These are phyloP conservation scores for Gossypium gossypioides DNA, from an alignment of 441 rosid species.

Conservation along the genomic window DNA sequence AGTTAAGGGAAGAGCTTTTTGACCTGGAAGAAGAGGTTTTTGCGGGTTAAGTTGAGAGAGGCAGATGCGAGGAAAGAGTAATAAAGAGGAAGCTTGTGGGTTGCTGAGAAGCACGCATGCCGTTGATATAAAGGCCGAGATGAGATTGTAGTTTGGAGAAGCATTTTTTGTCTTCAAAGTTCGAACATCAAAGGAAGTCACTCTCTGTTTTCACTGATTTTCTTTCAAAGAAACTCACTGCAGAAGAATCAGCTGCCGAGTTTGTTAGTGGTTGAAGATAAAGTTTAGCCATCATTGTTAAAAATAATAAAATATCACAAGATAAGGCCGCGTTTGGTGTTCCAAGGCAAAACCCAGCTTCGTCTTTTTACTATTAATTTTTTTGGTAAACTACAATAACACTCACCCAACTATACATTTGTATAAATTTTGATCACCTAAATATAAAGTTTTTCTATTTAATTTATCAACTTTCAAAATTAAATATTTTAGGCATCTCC, in stretches of 20 bases:
- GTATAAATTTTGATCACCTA: too few species aligned
- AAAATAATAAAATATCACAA: neutral
- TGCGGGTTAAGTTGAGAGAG: constrained; percentile 26
- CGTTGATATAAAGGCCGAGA: constrained; percentile 35
- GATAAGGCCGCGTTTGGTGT: too few species aligned
- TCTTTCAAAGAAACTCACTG: neutral
- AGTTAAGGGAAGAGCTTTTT: neutral
- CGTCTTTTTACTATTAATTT: too few species aligned
- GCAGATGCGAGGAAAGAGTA: constrained; percentile 26
- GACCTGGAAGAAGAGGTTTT: constrained; percentile 40
- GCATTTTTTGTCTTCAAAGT: constrained; percentile 20
- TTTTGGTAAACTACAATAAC: too few species aligned
- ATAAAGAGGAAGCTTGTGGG: constrained; percentile 12
- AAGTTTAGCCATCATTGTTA: neutral
- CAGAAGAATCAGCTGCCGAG: neutral
- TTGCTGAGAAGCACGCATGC: constrained; percentile 10
- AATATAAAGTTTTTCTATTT: too few species aligned
- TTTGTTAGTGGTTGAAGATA: neutral
- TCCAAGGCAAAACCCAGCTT: too few species aligned
- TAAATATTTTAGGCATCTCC: too few species aligned
- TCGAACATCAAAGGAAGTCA: neutral
- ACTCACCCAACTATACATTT: too few species aligned
- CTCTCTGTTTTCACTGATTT: neutral
- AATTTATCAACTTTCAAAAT: too few species aligned
- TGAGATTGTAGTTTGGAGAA: constrained; percentile 40